Base-by-base conservation (phyloP, 1,284 basidiomycete genomes). In the Ceratobasidium sp. region DNA sequence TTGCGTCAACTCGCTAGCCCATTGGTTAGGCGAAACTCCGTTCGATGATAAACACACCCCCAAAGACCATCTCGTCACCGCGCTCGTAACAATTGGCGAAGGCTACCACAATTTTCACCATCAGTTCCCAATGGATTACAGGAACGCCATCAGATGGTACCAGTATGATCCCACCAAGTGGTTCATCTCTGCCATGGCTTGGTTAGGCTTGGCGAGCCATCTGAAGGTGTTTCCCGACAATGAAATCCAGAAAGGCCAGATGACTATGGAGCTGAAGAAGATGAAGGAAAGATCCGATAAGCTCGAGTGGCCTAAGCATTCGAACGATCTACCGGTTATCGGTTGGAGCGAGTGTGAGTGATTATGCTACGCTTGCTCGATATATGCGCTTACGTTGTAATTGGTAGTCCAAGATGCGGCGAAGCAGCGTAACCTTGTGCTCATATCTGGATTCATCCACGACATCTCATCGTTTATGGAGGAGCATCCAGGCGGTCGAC, bases 61-160 rank as follows among this genome's bases (percentile, higher is more conserved):
- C 41, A 86, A 89, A 70, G 93, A 96, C 82, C 93, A 95, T 82
- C 83, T 96, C 78, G 81, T 96, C 79, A 96, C 95, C 44, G 95
- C 95, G 9, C 84, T 96, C 50, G 89, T 88, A 74, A 96, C 95
- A 35, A 89, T 96, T 79, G 95, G 95, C 74, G 95, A 97, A 82
- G 95, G 95, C 14, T 97, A 97, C 85, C 95, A 97, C 87, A 97
- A 98, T 84, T 98, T 98, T 88, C 94, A 96, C 83, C 94, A 93
- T 79, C 92, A 95, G 82, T 95, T 95, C 87, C 93, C 93, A 9
- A 93, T 94, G 91, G 95, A 98, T 82, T 97, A 93, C 85, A 88
- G 95, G 50, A 96, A 96, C 79, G 94, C 94, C 50, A 94, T 95
- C 85, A 93, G 86, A 82, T 96, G 93, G 93, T 95, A 93, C 80